Conservation (phyloP, 345 rosid genomes). For the Balakata baccata region DNA sequence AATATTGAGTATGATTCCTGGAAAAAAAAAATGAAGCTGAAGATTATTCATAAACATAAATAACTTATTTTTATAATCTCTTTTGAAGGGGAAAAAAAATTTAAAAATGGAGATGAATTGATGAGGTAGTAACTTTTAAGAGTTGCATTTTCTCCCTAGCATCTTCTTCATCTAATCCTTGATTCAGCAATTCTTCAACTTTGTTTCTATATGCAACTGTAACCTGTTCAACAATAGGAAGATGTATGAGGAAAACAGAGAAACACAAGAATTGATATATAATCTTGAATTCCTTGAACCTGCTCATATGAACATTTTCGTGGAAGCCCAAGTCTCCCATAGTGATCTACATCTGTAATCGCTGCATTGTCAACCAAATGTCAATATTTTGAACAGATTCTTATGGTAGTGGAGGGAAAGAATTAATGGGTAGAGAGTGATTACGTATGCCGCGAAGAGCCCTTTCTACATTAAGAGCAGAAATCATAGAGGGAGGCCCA, state of each 20-base stretch:
- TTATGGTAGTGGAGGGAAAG: no score
- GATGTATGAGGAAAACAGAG: background rate
- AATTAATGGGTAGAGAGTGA: no score
- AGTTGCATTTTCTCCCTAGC: slow-evolving; percentile 44
- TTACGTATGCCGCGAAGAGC: slow-evolving; percentile 88
- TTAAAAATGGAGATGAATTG: no score
- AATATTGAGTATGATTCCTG: slow-evolving; percentile 73
- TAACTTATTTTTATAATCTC: background rate
- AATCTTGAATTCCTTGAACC: slow-evolving; percentile 26
- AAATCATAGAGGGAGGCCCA: slow-evolving; percentile 57
- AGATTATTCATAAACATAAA: no score
- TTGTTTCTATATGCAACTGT: slow-evolving; percentile 45
- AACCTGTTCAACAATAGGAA: slow-evolving; percentile 34
- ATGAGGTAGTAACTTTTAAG: slow-evolving; percentile 44
- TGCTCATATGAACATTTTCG: slow-evolving; percentile 62
- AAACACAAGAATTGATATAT: background rate
- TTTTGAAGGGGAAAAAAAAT: background rate
- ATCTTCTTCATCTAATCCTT: slow-evolving; percentile 57
- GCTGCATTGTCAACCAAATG: slow-evolving; percentile 64
- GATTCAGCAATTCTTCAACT: slow-evolving; percentile 46
- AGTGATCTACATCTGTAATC: slow-evolving; percentile 80
- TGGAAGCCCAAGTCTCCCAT: slow-evolving; percentile 58
- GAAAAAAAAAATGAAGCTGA: no score
- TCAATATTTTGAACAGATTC: slow-evolving; percentile 13
- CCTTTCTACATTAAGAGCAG: slow-evolving; percentile 74